Base-by-base conservation (phyloP, 805 yeast genomes). In the Yueomyces sinensis region DNA sequence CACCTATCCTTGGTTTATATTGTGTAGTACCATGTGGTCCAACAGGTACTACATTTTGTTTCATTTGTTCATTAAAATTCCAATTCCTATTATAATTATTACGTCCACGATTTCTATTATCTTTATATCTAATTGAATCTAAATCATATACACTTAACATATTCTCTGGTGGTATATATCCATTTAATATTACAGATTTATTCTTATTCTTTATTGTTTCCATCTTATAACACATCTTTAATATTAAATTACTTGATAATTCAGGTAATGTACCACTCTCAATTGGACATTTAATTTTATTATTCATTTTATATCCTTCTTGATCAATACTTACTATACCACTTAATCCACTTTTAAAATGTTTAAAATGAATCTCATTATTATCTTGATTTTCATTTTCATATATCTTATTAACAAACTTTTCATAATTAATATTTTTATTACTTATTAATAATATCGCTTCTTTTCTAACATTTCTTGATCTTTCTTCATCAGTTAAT, bases 151-250 rank as follows among this genome's bases (percentile, higher is more conserved):
- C 72, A 4, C 74, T 73, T 31, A 89, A 61, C 6, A 76, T 76
- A 15, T 66, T 64, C 25, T 60, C 59, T 39, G 75, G 78, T 4
- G 84, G 69, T 39, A 74, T 72, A 49, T 64, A 83, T 0, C 96
- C 96, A 31, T 76, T 80, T 42, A 89, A 56, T 17, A 89, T 62
- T 80, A 91, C 81, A 2, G 94, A 79, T 52, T 89, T 91, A 13
- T 58, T 64, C 27, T 61, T 62, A 39, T 68, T 62, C 2, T 65
- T 59, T 17, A 50, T 37, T 7, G 47, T 47, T 11, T 42, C 36
- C 3, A 94, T 89, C 30, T 63, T 50, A 48, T 78, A 89, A 32
- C 63, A 62, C 3, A 73, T 58, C 20, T 63, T 61, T 27, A 72
- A 44, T 31, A 66, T 56, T 17, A 53, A 33, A 36, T 65, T 61